A percentile compares a stretch with the other conserved stretches of the same genome.
phyloP scores from a whole-genome alignment of 2,329 filamentous ascomycete species.

The Scleromitrula shiraiana region DNA sequence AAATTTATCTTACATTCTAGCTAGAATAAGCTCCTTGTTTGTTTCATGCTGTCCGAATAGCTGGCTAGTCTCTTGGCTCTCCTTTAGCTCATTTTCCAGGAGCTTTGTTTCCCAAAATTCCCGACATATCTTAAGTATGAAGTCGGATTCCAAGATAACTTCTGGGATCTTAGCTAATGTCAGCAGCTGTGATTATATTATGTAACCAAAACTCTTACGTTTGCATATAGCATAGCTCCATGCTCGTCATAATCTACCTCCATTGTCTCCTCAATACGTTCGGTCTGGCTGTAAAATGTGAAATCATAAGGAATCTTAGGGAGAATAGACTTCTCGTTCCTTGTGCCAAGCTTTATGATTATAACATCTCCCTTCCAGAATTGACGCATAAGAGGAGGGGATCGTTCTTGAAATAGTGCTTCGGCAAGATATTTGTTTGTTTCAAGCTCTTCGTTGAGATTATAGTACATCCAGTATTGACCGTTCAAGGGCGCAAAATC shows the following conservation, averaged over 20 bases:
- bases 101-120: not conserved
- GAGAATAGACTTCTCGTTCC: no score
- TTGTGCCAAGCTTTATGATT: not conserved
- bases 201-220: not conserved
- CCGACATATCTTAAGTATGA: not conserved
- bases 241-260: conserved; percentile 6
- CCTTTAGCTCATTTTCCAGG: not conserved
- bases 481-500: conserved; percentile 1
- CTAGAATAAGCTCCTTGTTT: conserved; percentile 5
- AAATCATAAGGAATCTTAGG: not conserved
- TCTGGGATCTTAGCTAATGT: not conserved
- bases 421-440: conserved; percentile 1
- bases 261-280: not conserved
- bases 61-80: not conserved
- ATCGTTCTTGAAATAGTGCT: not conserved
- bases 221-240: conserved; percentile 4
- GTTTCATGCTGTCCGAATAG: not conserved
- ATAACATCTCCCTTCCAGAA: not conserved
- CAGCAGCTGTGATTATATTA: not conserved
- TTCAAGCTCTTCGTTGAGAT: not conserved
- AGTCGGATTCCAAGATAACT: not conserved
- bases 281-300: not conserved
- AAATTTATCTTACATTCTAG: conserved; percentile 3
- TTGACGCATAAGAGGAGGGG: not conserved
- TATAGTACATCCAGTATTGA: not conserved